Evolutionary conservation across 2,329 filamentous ascomycete genomes (phyloP), one percentile per base, ranked within the genome.

Genomic region (Clonostachys byssicola): DNA sequence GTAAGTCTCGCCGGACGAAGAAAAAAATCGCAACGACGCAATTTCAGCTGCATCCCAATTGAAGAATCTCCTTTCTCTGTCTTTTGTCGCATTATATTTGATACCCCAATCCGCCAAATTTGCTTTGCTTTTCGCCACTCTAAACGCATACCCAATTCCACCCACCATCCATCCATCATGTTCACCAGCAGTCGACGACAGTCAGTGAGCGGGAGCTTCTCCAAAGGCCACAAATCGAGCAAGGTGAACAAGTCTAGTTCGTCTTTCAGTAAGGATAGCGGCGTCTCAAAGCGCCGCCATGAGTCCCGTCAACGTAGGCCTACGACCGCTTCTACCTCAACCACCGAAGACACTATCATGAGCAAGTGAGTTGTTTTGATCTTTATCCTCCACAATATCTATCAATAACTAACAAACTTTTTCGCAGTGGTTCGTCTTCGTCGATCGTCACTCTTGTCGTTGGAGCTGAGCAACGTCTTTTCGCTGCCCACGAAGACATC

Each of bases 401-500:
- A 30, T 30, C 23, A 30, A 30, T 10, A 30, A 30, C 23, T 30
- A 30, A 8, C 5, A 45, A 35, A 12, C 5, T 9, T 40, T 23
- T 13, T 6, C 16, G 45, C n/a, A 42, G 20, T 30, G 13, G 34
- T 20, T 36, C 20, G 7, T 39, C 77, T 23, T 86, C 85, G 4
- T 73, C 86, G 41, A 89, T 94, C 61, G 80, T 95, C 55, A 95
- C 89, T 10, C 78, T 95, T 51, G 81, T 88, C 56, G 81, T 95
- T 56, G 89, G 89, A n/a, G 78, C 78, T 6, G 86, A 92, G 55
- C 85, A 91, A 64, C 83, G 92, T 18, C 85, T 96, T 56, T 96
- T 96, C 61, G 92, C 92, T 36, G 90, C 90, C 7, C 92, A 96
- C 65, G 89, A 95, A 72, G 87, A 94, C 55, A 80, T 95, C 51